These are phyloP conservation scores for Boletales sp. DNA, from an alignment of 768 basidiomycete species.

Conservation along the genomic window DNA sequence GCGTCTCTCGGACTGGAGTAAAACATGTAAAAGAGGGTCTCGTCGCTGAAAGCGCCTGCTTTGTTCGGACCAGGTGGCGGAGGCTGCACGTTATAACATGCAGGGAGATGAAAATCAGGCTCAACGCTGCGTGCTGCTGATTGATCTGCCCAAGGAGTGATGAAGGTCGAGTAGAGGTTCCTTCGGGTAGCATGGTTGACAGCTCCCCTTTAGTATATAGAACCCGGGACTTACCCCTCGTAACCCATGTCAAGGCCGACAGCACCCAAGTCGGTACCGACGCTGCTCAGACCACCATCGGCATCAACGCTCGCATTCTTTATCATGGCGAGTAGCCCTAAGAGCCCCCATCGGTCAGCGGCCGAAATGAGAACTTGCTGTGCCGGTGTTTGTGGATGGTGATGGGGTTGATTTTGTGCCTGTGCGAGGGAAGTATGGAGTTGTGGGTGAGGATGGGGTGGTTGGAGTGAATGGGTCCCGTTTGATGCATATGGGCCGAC, in stretches of 20 bases:
- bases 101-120: constrained; percentile 87
- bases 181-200: constrained; percentile 33
- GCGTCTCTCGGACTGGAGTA: constrained; percentile 91
- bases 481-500: constrained; percentile 33
- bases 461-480: constrained; percentile 34
- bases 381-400: constrained; percentile 81
- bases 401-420: constrained; percentile 34
- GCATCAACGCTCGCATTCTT: constrained; percentile 73
- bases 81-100: constrained; percentile 91
- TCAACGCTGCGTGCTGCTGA: constrained; percentile 82
- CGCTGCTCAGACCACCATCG: constrained; percentile 75
- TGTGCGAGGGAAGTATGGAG: constrained; percentile 28
- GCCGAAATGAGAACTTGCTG: constrained; percentile 91
- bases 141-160: constrained; percentile 95
- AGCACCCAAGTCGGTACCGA: constrained; percentile 89
- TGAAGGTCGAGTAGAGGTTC: constrained; percentile 87
- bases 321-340: constrained; percentile 83
- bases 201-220: constrained; percentile 13
- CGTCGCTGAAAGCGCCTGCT: constrained; percentile 85
- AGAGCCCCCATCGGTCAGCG: constrained; percentile 92
- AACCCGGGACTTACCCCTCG: constrained; percentile 60
- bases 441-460: constrained; percentile 34
- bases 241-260: constrained; percentile 89
- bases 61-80: constrained; percentile 79
- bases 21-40: constrained; percentile 98